These are phyloP conservation scores for Zizania latifolia DNA, from an alignment of 176 grass and related monocot species.

Conservation along the genomic window DNA sequence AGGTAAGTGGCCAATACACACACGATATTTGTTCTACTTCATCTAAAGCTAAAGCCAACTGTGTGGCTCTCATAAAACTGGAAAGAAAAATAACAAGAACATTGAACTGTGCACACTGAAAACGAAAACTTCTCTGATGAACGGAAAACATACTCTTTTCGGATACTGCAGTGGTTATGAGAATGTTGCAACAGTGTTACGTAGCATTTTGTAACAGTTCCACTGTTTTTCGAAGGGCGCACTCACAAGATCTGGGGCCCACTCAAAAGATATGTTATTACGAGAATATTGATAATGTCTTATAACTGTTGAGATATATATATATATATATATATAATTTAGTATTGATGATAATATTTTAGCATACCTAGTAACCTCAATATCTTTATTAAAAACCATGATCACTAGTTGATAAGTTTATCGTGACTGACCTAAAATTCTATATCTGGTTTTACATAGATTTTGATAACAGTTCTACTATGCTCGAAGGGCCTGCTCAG, in stretches of 20 bases:
- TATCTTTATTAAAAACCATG: no score
- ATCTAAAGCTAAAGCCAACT: background rate
- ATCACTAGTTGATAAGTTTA: no score
- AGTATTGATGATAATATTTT: no score
- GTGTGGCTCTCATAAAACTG: background rate
- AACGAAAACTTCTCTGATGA: slow-evolving; percentile 16
- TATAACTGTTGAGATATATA: no score
- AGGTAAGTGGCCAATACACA: background rate
- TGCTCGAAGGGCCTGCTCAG: background rate
- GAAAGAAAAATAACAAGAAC: background rate
- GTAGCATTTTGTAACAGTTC: background rate
- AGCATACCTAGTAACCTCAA: no score
- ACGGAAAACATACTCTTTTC: background rate
- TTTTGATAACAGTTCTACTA: background rate
- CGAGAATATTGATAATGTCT: slow-evolving; percentile 7
- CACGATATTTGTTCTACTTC: background rate
- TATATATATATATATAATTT: no score
- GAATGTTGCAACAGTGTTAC: background rate
- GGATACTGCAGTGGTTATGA: background rate
- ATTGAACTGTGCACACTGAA: slow-evolving; percentile 12
- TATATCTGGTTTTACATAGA: background rate
- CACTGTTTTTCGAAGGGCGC: background rate
- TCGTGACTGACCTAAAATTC: no score
- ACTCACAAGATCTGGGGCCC: no score
- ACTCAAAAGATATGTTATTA: background rate